Evolutionary conservation across 441 rosid genomes (phyloP).

Genomic region (Pelargonium citronellum): DNA sequence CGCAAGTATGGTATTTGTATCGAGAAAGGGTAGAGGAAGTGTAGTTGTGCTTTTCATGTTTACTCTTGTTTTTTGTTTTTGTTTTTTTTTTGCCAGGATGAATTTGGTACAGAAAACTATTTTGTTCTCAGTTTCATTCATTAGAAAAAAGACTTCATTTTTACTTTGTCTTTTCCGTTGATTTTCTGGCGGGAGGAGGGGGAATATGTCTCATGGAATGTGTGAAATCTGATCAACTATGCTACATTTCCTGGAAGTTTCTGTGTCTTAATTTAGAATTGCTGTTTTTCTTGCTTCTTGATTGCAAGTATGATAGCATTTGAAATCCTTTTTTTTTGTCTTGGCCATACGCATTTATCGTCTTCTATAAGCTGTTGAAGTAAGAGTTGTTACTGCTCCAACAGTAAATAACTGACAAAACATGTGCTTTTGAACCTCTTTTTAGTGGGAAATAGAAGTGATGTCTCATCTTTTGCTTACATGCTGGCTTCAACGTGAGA

Average conservation of each 20-base stretch:
- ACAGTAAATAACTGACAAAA: neutral
- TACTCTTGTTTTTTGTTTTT: conserved; percentile 1
- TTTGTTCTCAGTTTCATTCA: neutral
- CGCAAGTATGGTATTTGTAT: neutral
- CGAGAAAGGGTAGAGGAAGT: neutral
- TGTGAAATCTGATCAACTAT: neutral
- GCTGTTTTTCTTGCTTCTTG: neutral
- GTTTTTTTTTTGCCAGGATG: neutral
- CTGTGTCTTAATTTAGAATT: neutral
- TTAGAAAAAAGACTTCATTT: neutral
- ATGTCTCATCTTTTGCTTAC: neutral
- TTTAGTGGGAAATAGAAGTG: conserved; percentile 1
- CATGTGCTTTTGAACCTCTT: conserved; percentile 1
- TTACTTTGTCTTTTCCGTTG: neutral
- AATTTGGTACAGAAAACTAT: neutral
- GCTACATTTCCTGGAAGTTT: neutral
- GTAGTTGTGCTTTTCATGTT: neutral
- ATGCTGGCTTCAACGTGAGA: conserved; percentile 4
- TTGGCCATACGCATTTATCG: neutral
- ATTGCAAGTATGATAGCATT: neutral
- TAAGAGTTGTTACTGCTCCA: neutral
- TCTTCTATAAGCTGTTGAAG: neutral
- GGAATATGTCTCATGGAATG: neutral
- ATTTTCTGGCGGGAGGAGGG: neutral
- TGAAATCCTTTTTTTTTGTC: neutral